Conservation (phyloP, 306 rosid genomes). For the Begonia masoniana region DNA sequence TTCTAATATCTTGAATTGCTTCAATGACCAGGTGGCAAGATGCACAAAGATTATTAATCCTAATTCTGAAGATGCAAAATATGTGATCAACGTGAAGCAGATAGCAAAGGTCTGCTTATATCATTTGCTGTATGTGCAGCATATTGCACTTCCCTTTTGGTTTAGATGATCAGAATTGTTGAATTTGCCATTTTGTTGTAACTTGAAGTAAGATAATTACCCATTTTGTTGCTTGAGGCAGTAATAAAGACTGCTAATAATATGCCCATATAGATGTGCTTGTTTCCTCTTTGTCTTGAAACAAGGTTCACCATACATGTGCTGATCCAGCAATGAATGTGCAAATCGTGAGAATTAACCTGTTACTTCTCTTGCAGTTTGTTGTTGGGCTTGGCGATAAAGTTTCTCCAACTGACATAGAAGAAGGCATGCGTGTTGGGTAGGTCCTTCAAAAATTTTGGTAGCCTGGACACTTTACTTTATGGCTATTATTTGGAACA, state of each 20-base stretch:
- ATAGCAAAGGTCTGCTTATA: conserved; percentile 99
- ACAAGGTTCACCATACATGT: too few species aligned
- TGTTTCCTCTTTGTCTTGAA: too few species aligned
- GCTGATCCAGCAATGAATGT: too few species aligned
- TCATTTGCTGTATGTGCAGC: background rate
- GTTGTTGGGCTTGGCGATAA: conserved; percentile 98
- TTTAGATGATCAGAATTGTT: too few species aligned
- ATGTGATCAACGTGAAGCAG: conserved; percentile 91
- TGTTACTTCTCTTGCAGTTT: conserved; percentile 46
- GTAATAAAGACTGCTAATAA: background rate
- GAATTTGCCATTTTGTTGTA: too few species aligned
- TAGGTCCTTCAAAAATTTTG: conserved; percentile 20
- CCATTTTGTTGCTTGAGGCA: background rate
- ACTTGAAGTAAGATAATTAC: too few species aligned
- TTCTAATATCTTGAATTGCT: conserved; percentile 3
- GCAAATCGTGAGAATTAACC: background rate
- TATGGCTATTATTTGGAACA: too few species aligned
- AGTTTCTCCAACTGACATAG: conserved; percentile 98
- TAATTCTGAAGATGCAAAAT: conserved; percentile 94
- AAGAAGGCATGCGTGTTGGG: conserved; percentile 99
- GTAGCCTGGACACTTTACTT: too few species aligned
- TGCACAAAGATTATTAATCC: conserved; percentile 98
- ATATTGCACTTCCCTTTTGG: too few species aligned
- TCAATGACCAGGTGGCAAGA: conserved; percentile 68
- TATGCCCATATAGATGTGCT: conserved; percentile 3